Percentiles rank a stretch among this genome's conserved stretches.
Evolutionary conservation across 495 filamentous ascomycete genomes (phyloP).

Genomic region (Podospora comata): DNA sequence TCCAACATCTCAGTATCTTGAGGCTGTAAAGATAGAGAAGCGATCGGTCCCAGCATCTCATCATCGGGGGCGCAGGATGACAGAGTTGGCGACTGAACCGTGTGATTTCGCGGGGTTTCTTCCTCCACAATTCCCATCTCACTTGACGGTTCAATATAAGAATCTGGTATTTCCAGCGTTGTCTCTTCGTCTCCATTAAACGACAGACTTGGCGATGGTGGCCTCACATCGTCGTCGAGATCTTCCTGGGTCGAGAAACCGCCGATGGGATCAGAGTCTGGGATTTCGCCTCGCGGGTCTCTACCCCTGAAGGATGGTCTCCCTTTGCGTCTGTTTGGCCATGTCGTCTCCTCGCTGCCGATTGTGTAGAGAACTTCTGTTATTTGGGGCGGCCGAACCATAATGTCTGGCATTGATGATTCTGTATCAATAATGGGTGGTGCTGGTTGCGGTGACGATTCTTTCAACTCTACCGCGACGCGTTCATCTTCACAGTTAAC

Average conservation of each 20-base stretch:
- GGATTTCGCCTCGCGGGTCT: not conserved
- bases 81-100: slow-evolving; percentile 15
- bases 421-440: not conserved
- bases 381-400: not conserved
- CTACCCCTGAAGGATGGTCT: not conserved
- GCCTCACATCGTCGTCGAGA: not conserved
- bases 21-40: not conserved
- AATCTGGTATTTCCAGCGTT: not conserved
- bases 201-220: not conserved
- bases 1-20: not conserved
- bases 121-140: not conserved
- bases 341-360: not conserved
- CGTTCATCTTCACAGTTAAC: not conserved
- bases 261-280: slow-evolving; percentile 3
- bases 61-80: not conserved
- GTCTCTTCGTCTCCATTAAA: not conserved
- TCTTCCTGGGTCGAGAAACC: not conserved
- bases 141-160: slow-evolving; percentile 1
- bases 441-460: not conserved
- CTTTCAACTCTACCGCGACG: not conserved
- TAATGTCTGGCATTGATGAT: not conserved
- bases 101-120: not conserved
- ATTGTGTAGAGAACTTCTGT: not conserved
- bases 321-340: not conserved
- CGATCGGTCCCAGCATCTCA: not conserved